These are phyloP conservation scores for Hanseniaspora sp. DNA, from an alignment of 1,139 yeast species.

Conservation along the genomic window DNA sequence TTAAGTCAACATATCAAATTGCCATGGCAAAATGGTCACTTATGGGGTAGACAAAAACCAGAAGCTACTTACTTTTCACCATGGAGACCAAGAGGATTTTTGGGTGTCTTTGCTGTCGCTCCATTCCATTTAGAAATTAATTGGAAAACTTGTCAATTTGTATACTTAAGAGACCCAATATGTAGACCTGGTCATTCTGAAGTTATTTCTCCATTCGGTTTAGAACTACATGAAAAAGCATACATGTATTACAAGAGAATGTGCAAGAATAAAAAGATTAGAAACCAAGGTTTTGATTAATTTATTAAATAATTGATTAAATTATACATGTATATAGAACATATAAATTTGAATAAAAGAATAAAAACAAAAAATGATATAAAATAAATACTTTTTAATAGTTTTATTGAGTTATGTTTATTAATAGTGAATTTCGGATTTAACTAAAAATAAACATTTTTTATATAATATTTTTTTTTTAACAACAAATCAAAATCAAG, in stretches of 20 bases:
- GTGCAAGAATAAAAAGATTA: slow-evolving; percentile 30
- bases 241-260: slow-evolving; percentile 87
- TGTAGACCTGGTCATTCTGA: slow-evolving; percentile 96
- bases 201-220: slow-evolving; percentile 80
- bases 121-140: slow-evolving; percentile 89
- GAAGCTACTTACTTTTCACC: slow-evolving; percentile 84
- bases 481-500: not conserved
- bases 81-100: slow-evolving; percentile 88
- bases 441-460: too few species aligned
- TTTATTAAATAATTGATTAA: not conserved
- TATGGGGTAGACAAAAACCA: slow-evolving; percentile 68
- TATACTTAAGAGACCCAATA: slow-evolving; percentile 89
- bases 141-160: slow-evolving; percentile 85
- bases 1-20: slow-evolving; percentile 38
- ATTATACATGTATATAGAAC: not conserved
- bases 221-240: slow-evolving; percentile 82
- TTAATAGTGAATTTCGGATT: too few species aligned
- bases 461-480: too few species aligned
- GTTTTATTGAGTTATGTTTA: too few species aligned
- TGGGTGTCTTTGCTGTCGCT: slow-evolving; percentile 82
- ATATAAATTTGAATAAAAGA: not conserved
- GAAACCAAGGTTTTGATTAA: slow-evolving; percentile 9
- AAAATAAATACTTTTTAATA: not conserved
- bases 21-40: slow-evolving; percentile 64
- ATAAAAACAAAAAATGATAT: not conserved